Percentiles rank a stretch among this genome's conserved stretches.
Conservation (phyloP, 345 rosid genomes). For the Laguncularia racemosa region DNA sequence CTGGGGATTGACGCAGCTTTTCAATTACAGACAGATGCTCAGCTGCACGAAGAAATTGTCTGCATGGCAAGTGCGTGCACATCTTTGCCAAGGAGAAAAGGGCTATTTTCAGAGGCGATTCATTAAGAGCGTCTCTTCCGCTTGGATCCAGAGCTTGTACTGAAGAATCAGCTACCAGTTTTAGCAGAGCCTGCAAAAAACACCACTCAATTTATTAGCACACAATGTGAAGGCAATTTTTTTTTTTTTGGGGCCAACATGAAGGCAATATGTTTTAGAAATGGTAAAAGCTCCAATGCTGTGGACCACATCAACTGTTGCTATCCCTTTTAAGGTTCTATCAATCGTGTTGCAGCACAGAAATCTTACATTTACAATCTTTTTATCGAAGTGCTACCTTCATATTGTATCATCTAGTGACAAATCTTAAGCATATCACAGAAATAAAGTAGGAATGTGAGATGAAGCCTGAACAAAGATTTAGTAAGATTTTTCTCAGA, state of each 20-base stretch:
- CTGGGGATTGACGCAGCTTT: constrained; percentile 82
- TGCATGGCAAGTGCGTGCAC: constrained; percentile 76
- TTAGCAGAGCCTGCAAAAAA: constrained; percentile 59
- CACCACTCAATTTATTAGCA: not conserved
- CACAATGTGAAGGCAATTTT: not conserved
- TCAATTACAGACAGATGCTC: constrained; percentile 70
- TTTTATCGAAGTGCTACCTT: too few species aligned
- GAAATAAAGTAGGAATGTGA: not conserved
- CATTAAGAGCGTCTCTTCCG: constrained; percentile 58
- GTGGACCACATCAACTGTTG: too few species aligned
- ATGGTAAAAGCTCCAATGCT: too few species aligned
- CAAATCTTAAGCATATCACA: too few species aligned
- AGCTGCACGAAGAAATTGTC: constrained; percentile 58
- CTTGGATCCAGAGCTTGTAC: constrained; percentile 61
- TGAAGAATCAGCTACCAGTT: constrained; percentile 69
- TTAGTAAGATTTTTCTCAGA: too few species aligned
- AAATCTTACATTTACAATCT: too few species aligned
- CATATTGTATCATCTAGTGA: too few species aligned
- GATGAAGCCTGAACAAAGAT: not conserved
- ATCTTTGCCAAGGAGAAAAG: constrained; percentile 91
- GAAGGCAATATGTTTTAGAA: too few species aligned
- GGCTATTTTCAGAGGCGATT: constrained; percentile 86
- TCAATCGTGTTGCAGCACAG: not conserved
- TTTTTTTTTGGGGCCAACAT: too few species aligned
- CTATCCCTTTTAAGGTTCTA: not conserved